Evolutionary conservation across 2,329 filamentous ascomycete genomes (phyloP), one percentile per base, ranked within the genome.

Genomic region (Thelonectria olida): DNA sequence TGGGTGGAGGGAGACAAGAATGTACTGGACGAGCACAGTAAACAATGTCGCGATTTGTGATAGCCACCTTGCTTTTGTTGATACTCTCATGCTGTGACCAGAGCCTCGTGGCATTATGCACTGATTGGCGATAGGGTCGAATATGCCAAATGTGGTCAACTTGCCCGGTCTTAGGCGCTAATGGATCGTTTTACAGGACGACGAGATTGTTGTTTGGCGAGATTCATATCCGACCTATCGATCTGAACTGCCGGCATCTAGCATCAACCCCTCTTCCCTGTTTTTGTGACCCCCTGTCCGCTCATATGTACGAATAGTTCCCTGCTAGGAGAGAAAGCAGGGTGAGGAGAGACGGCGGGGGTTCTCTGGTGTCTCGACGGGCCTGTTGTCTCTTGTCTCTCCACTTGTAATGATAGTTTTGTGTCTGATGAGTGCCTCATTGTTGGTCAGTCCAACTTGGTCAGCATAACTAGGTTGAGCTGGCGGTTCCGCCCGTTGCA

Each of bases 181-280:
- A 20, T 31, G 5, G 28, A 34, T 31, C 15, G 31, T 34, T 34
- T 34, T 27, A 25, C 23, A 17, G 39, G 17, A 42, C 19, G 28
- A 39, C 41, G 22, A 27, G 50, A 42, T 53, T 9, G n/a, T 39
- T 39, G n/a, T 39, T 6, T 31, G 34, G n/a, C n/a, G 34, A 38
- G 39, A 13, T 23, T 4, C 12, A 22, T 8, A 52, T 45, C 36
- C 23, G 39, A 36, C 41, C 34, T 41, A 39, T 52, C 42, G 45
- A 39, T 51, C 44, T 51, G 27, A 60, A 45, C 57, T 60, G 45
- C 57, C 57, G 51, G 31, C 51, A 60, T 45, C 12, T 55, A n/a
- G 45, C n/a, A 39, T 41, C 15, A 41, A 44, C 22, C 13, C 42
- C 7, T 19, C 38, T 22, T 45, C 27, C 41, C 39, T 38, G 20